These are phyloP conservation scores for Lentinula boryana DNA, from an alignment of 768 basidiomycete genomes.

Conservation along the genomic window DNA sequence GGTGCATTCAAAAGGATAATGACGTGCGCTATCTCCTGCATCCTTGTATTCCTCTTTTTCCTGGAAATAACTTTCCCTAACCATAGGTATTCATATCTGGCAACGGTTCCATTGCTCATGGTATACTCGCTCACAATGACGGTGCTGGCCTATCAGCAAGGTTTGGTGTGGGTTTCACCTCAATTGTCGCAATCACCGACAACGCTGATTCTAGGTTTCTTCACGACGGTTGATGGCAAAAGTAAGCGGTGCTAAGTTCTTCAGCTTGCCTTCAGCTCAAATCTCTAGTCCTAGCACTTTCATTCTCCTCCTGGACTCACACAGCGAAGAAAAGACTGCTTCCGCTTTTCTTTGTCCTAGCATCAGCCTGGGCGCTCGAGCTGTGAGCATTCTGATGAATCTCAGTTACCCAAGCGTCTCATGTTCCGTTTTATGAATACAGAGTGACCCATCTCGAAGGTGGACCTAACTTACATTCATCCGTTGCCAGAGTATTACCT, in stretches of 20 bases:
- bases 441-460: conserved; percentile 84
- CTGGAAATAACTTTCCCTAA: neutral
- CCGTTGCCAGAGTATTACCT: neutral
- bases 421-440: conserved; percentile 5
- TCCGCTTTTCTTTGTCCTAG: conserved; percentile 66
- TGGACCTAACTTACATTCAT: conserved; percentile 13
- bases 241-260: conserved; percentile 18
- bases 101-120: conserved; percentile 58
- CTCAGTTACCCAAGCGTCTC: neutral
- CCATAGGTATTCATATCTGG: conserved; percentile 75
- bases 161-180: conserved; percentile 26
- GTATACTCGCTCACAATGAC: conserved; percentile 59
- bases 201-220: conserved; percentile 29
- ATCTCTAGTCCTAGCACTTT: conserved; percentile 49
- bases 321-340: conserved; percentile 49
- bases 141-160: conserved; percentile 67
- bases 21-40: conserved; percentile 49
- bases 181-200: conserved; percentile 10
- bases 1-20: conserved; percentile 86
- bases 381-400: conserved; percentile 40
- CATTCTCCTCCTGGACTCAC: conserved; percentile 44
- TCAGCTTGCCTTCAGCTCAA: conserved; percentile 5
- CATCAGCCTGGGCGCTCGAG: conserved; percentile 72
- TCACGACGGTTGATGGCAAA: conserved; percentile 24
- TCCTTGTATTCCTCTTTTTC: neutral